Percentiles rank a stretch among this genome's conserved stretches.
Conservation (phyloP, 2,329 filamentous ascomycete species). For the Fusarium sambucinum region DNA sequence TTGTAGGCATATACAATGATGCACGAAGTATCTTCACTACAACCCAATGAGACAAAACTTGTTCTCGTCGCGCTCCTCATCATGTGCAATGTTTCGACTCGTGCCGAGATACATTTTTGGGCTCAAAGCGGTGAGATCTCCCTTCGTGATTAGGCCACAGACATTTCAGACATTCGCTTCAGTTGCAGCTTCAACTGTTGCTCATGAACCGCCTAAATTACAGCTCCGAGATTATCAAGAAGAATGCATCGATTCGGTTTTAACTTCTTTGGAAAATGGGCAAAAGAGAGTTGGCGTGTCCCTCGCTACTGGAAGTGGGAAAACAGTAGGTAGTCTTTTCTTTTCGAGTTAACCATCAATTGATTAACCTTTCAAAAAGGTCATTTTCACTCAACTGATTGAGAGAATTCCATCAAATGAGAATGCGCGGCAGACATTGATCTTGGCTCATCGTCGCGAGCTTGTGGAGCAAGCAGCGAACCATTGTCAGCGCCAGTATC, state of each 20-base stretch:
- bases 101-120: conserved; percentile 48
- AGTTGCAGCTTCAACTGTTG: conserved; percentile 33
- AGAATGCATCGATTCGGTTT: conserved; percentile 87
- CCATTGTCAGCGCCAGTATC: conserved; percentile 86
- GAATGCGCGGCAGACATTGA: conserved; percentile 79
- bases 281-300: conserved; percentile 87
- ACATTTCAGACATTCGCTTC: conserved; percentile 45
- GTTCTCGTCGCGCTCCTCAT: conserved; percentile 36
- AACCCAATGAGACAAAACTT: conserved; percentile 19
- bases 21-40: conserved; percentile 11
- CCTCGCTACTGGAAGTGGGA: conserved; percentile 87
- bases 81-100: conserved; percentile 56
- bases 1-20: neutral
- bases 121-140: conserved; percentile 27
- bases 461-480: conserved; percentile 92
- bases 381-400: conserved; percentile 97
- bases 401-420: conserved; percentile 72
- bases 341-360: neutral
- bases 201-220: conserved; percentile 54
- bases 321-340: conserved; percentile 71
- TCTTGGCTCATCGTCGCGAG: conserved; percentile 91
- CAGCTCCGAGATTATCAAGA: conserved; percentile 86
- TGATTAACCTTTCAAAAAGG: conserved; percentile 59
- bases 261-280: conserved; percentile 75
- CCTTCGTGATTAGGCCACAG: conserved; percentile 13